Base-by-base conservation (phyloP, 2,329 filamentous ascomycete genomes). In the Helicocarpus griseus region DNA sequence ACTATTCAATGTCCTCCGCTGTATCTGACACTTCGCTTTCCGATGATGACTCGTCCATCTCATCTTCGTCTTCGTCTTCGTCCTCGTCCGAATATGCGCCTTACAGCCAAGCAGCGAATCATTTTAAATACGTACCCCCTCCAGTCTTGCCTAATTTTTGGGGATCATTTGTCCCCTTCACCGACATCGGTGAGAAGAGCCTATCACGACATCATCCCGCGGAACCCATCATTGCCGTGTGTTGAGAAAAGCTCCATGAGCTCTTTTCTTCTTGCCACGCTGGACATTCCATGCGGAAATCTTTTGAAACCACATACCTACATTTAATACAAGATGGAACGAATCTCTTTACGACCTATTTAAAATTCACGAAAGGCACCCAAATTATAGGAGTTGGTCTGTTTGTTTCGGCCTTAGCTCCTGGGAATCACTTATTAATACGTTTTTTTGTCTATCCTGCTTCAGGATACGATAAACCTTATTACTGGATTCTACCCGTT, bases 1-100 rank as follows among this genome's bases (percentile, higher is more conserved):
- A 70, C 38, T 70, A 68, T 48, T 68, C 67, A 47, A 63, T 65
- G 52, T 68, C 68, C 6, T 68, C 68, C 6, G 69, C 65, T n/a
- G 58, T 66, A 40, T 71, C 68, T 13, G 68, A 68, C 49, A 61
- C 62, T 2, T 70, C 68, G 22, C 59, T 69, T 51, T 69, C 68
- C 22, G 67, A 69, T 56, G 66, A 68, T 45, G 63, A 68, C 43
- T 69, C 62, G 43, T 57, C 63, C 21, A 53, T 52, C 35, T 57
- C 55, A 11, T 59, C 59, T 11, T 61, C 62, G 13, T 65, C 64
- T 9, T 61, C 67, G 57, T 66, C 65, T 43, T 47, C 45, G 57
- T 66, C 65, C 41, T 47, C 45, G 3, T 61, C 65, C 11, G 60
- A 62, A 28, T 63, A 63, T 51, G 60, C 65, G 22, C 61, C 63